Evolutionary conservation across 352 stramenopile species (phyloP).

Genomic region (Phytopythium ostracodes): DNA sequence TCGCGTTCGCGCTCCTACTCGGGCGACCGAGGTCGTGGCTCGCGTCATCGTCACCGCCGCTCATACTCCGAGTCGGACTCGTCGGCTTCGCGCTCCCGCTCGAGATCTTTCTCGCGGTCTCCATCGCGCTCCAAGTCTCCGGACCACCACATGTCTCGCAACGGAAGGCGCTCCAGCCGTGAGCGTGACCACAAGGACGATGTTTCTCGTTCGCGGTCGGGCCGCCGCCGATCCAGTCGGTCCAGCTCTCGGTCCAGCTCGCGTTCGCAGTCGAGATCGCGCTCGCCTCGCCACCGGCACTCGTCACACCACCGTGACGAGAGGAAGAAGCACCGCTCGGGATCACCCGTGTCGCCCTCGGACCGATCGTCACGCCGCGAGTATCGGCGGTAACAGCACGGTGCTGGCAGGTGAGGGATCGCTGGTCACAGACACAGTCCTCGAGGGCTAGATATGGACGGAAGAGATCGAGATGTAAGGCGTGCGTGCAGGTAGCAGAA

Average conservation of each 20-base stretch:
- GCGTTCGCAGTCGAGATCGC: slow-evolving; percentile 1
- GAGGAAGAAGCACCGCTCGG: slow-evolving; percentile 6
- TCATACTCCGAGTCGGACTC: slow-evolving; percentile 38
- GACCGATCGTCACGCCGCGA: slow-evolving; percentile 1
- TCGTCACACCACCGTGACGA: background rate
- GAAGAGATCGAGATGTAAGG: background rate
- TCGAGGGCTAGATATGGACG: background rate
- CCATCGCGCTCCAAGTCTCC: slow-evolving; percentile 11
- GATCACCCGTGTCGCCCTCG: background rate
- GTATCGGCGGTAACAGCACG: background rate
- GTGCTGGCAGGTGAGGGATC: background rate
- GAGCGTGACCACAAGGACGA: slow-evolving; percentile 1
- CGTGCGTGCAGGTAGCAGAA: background rate
- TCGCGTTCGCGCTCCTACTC: slow-evolving; percentile 28
- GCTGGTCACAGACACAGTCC: background rate
- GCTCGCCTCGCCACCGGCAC: background rate
- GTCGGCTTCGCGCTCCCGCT: slow-evolving; percentile 22
- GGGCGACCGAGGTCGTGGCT: slow-evolving; percentile 19
- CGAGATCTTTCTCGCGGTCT: slow-evolving; percentile 23
- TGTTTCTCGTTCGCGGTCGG: background rate
- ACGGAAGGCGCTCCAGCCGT: background rate
- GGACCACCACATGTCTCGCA: background rate
- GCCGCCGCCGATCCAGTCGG: background rate
- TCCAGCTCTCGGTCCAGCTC: background rate
- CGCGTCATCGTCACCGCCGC: slow-evolving; percentile 12